Evolutionary conservation across 352 stramenopile species (phyloP).

Genomic region (Phytophthora fragariae): DNA sequence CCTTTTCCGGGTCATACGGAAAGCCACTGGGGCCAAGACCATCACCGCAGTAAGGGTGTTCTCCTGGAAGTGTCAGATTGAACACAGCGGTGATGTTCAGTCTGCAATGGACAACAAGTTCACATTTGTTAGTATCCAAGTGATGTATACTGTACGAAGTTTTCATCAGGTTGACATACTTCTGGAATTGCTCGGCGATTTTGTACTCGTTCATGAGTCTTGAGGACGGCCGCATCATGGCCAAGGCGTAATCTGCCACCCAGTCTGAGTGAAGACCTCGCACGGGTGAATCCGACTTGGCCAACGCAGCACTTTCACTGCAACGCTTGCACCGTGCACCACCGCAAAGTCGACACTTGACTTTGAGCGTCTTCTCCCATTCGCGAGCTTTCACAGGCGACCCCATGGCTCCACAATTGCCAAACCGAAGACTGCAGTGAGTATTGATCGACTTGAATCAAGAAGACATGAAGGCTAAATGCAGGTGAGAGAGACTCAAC

Average conservation of each 20-base stretch:
- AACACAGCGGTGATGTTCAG: constrained; percentile 88
- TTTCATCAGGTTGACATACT: constrained; percentile 39
- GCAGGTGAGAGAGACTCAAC: constrained; percentile 3
- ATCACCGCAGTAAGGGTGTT: constrained; percentile 92
- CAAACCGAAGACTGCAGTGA: constrained; percentile 7
- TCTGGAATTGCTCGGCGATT: constrained; percentile 83
- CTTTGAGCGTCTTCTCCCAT: constrained; percentile 84
- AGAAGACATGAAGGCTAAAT: constrained; percentile 26
- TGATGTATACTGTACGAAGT: not conserved
- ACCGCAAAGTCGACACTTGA: constrained; percentile 88
- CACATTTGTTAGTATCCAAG: constrained; percentile 5
- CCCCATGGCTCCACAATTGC: constrained; percentile 44
- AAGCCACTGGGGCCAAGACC: constrained; percentile 80
- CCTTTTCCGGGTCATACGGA: constrained; percentile 89
- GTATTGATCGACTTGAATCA: not conserved
- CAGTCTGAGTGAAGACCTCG: constrained; percentile 87
- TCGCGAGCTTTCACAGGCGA: constrained; percentile 81
- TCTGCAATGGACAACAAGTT: constrained; percentile 33
- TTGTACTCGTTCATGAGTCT: constrained; percentile 85
- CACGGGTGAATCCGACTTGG: constrained; percentile 81
- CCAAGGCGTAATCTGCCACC: constrained; percentile 86
- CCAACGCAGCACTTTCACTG: constrained; percentile 76
- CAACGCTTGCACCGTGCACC: constrained; percentile 90
- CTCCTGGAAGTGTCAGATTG: constrained; percentile 92
- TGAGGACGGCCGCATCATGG: constrained; percentile 91